Percentiles rank a stretch among this genome's conserved stretches.
Conservation (phyloP, 768 basidiomycete species). For the Boletus huronensis region DNA sequence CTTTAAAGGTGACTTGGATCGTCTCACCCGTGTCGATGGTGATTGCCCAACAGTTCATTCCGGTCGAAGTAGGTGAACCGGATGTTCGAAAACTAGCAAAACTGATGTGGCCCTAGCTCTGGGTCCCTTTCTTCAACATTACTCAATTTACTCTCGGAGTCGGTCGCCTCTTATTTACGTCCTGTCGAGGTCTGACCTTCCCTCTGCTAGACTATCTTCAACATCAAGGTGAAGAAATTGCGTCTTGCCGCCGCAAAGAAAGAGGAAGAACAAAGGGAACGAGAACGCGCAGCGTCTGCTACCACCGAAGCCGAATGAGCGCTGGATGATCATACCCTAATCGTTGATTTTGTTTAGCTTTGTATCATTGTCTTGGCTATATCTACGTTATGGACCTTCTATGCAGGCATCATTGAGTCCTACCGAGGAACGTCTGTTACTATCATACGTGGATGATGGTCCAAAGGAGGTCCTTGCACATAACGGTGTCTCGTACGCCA, state of each 20-base stretch:
- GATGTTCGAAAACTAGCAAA: not conserved
- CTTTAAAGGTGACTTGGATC: slow-evolving; percentile 70
- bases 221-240: slow-evolving; percentile 64
- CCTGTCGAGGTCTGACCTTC: not conserved
- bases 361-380: slow-evolving; percentile 3
- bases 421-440: slow-evolving; percentile 24
- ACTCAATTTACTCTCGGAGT: slow-evolving; percentile 77
- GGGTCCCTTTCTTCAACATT: slow-evolving; percentile 85
- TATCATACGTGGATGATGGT: slow-evolving; percentile 33
- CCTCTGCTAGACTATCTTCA: slow-evolving; percentile 60
- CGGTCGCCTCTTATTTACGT: slow-evolving; percentile 25
- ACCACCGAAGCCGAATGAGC: slow-evolving; percentile 16
- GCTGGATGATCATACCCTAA: slow-evolving; percentile 15
- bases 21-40: slow-evolving; percentile 71
- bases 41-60: slow-evolving; percentile 76
- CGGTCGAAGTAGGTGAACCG: slow-evolving; percentile 56
- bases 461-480: slow-evolving; percentile 34
- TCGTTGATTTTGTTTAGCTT: not conserved
- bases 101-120: slow-evolving; percentile 47
- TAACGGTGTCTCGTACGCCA: slow-evolving; percentile 41
- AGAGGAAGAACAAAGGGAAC: slow-evolving; percentile 39
- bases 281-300: slow-evolving; percentile 25
- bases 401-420: not conserved
- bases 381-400: slow-evolving; percentile 13
- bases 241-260: slow-evolving; percentile 53